Percentiles rank a stretch among this genome's conserved stretches.
Evolutionary conservation across 1,284 basidiomycete genomes (phyloP).

Genomic region (Schizophyllum amplum): DNA sequence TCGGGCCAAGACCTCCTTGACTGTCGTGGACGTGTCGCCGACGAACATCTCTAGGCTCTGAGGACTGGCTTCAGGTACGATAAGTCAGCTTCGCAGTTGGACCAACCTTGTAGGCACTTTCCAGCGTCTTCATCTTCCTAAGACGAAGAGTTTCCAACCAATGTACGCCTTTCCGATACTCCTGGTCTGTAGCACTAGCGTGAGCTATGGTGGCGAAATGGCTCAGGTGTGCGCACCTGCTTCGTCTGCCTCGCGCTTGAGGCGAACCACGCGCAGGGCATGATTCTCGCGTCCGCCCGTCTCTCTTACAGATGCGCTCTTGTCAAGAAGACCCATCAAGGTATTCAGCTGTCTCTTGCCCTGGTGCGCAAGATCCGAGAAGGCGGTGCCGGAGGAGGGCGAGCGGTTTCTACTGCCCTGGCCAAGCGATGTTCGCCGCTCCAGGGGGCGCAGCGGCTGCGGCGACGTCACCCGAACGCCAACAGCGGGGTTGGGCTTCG

Average conservation of each 20-base stretch:
- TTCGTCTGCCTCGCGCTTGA: slow-evolving; percentile 88
- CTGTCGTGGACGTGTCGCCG: slow-evolving; percentile 59
- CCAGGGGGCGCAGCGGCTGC: slow-evolving; percentile 62
- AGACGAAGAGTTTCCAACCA: slow-evolving; percentile 90
- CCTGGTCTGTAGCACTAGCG: slow-evolving; percentile 61
- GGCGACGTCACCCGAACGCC: slow-evolving; percentile 50
- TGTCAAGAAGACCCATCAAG: slow-evolving; percentile 70
- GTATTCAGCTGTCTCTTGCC: slow-evolving; percentile 75
- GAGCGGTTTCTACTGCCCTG: slow-evolving; percentile 56
- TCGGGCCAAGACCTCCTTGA: slow-evolving; percentile 59
- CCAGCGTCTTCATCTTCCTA: slow-evolving; percentile 73
- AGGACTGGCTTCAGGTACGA: slow-evolving; percentile 8
- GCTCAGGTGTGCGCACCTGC: slow-evolving; percentile 50
- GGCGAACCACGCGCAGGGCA: slow-evolving; percentile 66
- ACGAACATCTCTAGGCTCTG: slow-evolving; percentile 79
- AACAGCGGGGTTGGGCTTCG: slow-evolving; percentile 22
- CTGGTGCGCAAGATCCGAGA: slow-evolving; percentile 73
- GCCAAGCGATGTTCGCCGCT: slow-evolving; percentile 53
- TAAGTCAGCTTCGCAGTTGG: not conserved
- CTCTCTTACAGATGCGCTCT: slow-evolving; percentile 54
- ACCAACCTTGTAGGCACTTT: slow-evolving; percentile 69
- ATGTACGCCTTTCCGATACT: slow-evolving; percentile 88
- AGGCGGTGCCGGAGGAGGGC: slow-evolving; percentile 59
- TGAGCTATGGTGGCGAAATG: not conserved
- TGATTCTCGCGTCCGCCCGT: slow-evolving; percentile 47